Percentiles rank a stretch among this genome's conserved stretches.
phyloP scores from a whole-genome alignment of 306 rosid species.

The Gleditsia sinensis region DNA sequence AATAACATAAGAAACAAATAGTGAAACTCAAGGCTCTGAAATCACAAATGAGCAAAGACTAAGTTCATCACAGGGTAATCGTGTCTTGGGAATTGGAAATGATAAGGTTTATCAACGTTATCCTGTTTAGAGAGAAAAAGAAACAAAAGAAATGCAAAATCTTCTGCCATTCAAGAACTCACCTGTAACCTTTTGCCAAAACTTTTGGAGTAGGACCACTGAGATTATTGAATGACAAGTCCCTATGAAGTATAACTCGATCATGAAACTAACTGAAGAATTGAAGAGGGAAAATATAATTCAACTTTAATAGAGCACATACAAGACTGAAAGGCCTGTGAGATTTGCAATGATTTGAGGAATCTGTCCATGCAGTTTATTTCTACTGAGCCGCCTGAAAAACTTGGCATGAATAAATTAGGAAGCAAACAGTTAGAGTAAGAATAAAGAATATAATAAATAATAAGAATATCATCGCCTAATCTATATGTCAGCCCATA shows the following conservation, averaged over 20 bases:
- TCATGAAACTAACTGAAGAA: conserved; percentile 27
- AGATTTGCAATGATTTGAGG: conserved; percentile 85
- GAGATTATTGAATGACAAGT: conserved; percentile 87
- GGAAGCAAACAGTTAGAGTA: conserved; percentile 41
- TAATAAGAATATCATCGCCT: neutral
- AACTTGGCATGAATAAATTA: conserved; percentile 61
- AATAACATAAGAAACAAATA: too few relatives aligned
- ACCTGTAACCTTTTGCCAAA: conserved; percentile 91
- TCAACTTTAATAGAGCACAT: conserved; percentile 40
- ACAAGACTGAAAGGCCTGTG: conserved; percentile 79
- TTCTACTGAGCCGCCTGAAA: conserved; percentile 92
- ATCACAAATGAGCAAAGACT: too few relatives aligned
- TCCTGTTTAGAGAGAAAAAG: neutral
- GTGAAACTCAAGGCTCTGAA: too few relatives aligned
- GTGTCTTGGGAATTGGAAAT: neutral
- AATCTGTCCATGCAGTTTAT: conserved; percentile 78
- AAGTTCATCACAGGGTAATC: neutral
- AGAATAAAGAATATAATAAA: conserved; percentile 17
- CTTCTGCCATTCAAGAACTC: conserved; percentile 37
- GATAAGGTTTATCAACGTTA: neutral
- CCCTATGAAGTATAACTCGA: conserved; percentile 51
- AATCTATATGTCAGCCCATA: conserved; percentile 40
- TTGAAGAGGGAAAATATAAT: conserved; percentile 15
- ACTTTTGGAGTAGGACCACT: conserved; percentile 91
- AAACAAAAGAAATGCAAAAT: neutral